A percentile compares a stretch with the other conserved stretches of the same genome.
These are phyloP conservation scores for Polytolypa hystricis DNA, from an alignment of 2,329 filamentous ascomycete species.

Conservation along the genomic window DNA sequence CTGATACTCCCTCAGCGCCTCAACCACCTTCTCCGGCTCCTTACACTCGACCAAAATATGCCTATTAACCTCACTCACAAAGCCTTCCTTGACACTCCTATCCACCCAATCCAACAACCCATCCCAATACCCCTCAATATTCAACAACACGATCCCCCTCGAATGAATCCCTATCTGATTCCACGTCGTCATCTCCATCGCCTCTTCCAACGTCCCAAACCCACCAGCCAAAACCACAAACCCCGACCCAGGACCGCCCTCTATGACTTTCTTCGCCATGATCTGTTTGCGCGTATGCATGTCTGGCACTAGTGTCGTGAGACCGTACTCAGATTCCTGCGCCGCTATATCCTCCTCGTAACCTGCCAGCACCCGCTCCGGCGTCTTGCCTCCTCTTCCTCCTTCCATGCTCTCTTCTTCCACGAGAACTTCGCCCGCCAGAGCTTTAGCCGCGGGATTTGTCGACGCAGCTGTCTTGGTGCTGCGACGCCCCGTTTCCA, in stretches of 20 bases:
- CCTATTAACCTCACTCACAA: slow-evolving; percentile 59
- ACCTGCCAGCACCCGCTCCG: slow-evolving; percentile 50
- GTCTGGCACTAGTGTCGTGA: slow-evolving; percentile 78
- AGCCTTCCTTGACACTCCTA: slow-evolving; percentile 63
- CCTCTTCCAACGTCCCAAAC: slow-evolving; percentile 90
- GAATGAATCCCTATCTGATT: slow-evolving; percentile 92
- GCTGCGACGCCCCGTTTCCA: slow-evolving; percentile 42
- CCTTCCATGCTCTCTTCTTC: too few species aligned
- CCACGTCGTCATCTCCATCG: slow-evolving; percentile 90
- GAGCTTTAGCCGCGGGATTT: slow-evolving; percentile 26
- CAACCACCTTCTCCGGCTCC: slow-evolving; percentile 60
- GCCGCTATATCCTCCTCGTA: slow-evolving; percentile 10
- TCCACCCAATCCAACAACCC: slow-evolving; percentile 73
- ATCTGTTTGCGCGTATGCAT: slow-evolving; percentile 95
- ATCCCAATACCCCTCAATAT: slow-evolving; percentile 87
- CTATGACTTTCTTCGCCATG: slow-evolving; percentile 82
- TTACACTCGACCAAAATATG: slow-evolving; percentile 69
- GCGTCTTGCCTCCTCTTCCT: slow-evolving; percentile 23
- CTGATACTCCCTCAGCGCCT: slow-evolving; percentile 61
- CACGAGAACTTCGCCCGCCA: slow-evolving; percentile 3
- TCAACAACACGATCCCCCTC: slow-evolving; percentile 67
- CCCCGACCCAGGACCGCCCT: slow-evolving; percentile 69
- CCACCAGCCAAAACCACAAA: slow-evolving; percentile 85
- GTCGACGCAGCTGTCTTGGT: slow-evolving; percentile 6
- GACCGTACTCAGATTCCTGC: slow-evolving; percentile 51